Base-by-base conservation (phyloP, 768 basidiomycete species). In the Tylopilus cervinicoccineus region DNA sequence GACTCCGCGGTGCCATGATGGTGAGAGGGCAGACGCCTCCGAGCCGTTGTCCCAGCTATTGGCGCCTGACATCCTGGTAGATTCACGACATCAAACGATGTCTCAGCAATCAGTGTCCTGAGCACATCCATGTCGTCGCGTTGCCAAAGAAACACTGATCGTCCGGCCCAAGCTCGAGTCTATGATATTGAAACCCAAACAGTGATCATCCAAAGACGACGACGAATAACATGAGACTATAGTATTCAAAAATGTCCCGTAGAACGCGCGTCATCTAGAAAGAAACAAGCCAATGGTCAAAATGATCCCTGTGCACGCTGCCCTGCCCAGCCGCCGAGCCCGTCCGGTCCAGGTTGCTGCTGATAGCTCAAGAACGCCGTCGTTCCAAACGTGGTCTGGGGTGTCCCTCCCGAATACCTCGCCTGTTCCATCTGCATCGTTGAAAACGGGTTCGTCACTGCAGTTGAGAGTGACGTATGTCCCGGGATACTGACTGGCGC, bases 301-400 rank as follows among this genome's bases (percentile, higher is more conserved):
- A 55, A 59, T 6, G 61, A 19, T n/a, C 55, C 48, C 14, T 59
- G 50, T 4, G 27, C 29, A 3, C 56, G 50, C 17, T 56, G 52
- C 36, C 43, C 59, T 4, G 43, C 33, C 59, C 67, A 67, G 22
- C 52, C 48, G 1, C 43, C 42, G 26, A 50, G 65, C 22, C 46
- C 53, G 16, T 40, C 41, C 22, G 46, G 43, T 28, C 54, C 55
- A 26, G 50, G 50, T 34, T 59, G 65, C 37, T 60, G 63, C 16
- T 66, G 67, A 22, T 58, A 61, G 49, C 44, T 51, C 28, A 47
- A 23, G 23, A 52, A 52, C 24, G 58, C 31, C 16, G 52, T 47
- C 22, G 52, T 41, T 33, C 48, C 54, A 43, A 59, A 57, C 11
- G 41, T 62, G 12, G 54, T 50, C 33, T 71, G 72, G 12, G 71